These are phyloP conservation scores for Amesomyces nigricolor DNA, from an alignment of 2,329 filamentous ascomycete species.

Conservation along the genomic window DNA sequence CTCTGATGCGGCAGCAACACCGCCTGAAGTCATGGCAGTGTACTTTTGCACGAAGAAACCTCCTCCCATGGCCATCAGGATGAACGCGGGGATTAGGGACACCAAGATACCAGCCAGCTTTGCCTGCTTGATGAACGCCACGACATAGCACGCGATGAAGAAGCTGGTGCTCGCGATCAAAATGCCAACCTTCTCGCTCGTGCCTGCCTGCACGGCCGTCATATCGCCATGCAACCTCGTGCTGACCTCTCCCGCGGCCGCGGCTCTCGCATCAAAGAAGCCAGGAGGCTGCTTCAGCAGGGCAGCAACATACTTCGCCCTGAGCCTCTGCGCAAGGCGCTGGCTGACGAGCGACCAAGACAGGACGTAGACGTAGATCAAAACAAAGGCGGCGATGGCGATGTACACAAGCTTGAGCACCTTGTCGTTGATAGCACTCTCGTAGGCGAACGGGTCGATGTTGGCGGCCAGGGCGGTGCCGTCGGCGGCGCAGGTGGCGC, in stretches of 20 bases:
- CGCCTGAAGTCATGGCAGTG: slow-evolving; percentile 43
- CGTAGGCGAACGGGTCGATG: slow-evolving; percentile 18
- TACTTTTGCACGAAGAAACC: slow-evolving; percentile 50
- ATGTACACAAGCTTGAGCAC: slow-evolving; percentile 52
- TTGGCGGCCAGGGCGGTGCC: neutral
- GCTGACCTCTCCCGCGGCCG: slow-evolving; percentile 55
- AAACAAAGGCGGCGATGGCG: slow-evolving; percentile 55
- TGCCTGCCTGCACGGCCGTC: slow-evolving; percentile 60
- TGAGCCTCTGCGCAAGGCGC: slow-evolving; percentile 56
- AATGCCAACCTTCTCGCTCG: slow-evolving; percentile 65
- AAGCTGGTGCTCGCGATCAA: slow-evolving; percentile 57
- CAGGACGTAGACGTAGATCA: slow-evolving; percentile 59
- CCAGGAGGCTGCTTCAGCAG: slow-evolving; percentile 56
- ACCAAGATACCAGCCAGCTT: slow-evolving; percentile 59
- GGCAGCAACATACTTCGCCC: slow-evolving; percentile 53
- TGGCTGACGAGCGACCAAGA: slow-evolving; percentile 61
- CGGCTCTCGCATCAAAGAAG: slow-evolving; percentile 53
- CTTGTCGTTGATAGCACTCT: slow-evolving; percentile 25
- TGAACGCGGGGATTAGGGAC: slow-evolving; percentile 56
- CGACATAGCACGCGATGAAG: slow-evolving; percentile 61
- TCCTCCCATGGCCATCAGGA: slow-evolving; percentile 53
- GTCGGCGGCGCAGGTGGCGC: slow-evolving; percentile 37
- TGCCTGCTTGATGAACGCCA: slow-evolving; percentile 61
- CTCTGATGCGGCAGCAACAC: slow-evolving; percentile 53
- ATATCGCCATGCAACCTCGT: slow-evolving; percentile 61